These are phyloP conservation scores for Penicillium ochrochloron DNA, from an alignment of 495 filamentous ascomycete species.

Conservation along the genomic window DNA sequence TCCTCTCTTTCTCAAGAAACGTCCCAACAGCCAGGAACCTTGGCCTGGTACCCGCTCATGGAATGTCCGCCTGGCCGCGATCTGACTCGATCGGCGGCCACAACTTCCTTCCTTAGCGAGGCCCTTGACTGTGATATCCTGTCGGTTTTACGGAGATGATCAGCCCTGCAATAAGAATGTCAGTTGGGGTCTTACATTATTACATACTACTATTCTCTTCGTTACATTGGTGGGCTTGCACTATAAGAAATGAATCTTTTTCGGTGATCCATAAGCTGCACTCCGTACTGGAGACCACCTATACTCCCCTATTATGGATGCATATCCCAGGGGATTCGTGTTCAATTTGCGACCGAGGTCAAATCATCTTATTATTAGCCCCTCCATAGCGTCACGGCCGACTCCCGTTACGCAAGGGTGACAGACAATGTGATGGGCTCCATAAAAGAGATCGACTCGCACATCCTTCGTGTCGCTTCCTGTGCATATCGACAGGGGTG, in stretches of 20 bases:
- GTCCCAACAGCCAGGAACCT: slow-evolving; percentile 29
- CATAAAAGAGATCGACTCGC: slow-evolving; percentile 21
- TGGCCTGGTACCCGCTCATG: slow-evolving; percentile 24
- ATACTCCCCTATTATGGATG: background rate
- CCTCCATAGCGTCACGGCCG: slow-evolving; percentile 26
- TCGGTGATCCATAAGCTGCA: background rate
- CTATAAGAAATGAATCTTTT: background rate
- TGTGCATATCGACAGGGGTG: slow-evolving; percentile 27
- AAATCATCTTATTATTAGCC: slow-evolving; percentile 2
- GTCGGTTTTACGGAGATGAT: slow-evolving; percentile 25
- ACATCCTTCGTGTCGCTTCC: slow-evolving; percentile 26
- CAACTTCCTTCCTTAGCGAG: slow-evolving; percentile 24
- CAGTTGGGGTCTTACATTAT: background rate
- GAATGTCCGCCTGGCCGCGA: slow-evolving; percentile 33
- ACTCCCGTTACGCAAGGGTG: slow-evolving; percentile 48
- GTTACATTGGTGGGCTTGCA: slow-evolving; percentile 2
- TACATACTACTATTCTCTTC: background rate
- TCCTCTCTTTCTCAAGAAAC: background rate
- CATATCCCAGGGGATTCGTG: background rate
- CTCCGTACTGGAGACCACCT: background rate
- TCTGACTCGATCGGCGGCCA: slow-evolving; percentile 37
- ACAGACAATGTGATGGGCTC: slow-evolving; percentile 36
- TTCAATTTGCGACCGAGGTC: background rate
- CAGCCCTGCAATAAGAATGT: slow-evolving; percentile 32
- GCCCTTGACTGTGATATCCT: slow-evolving; percentile 18